Conservation (phyloP, 495 filamentous ascomycete species). For the Aspergillus incahuasiensis region DNA sequence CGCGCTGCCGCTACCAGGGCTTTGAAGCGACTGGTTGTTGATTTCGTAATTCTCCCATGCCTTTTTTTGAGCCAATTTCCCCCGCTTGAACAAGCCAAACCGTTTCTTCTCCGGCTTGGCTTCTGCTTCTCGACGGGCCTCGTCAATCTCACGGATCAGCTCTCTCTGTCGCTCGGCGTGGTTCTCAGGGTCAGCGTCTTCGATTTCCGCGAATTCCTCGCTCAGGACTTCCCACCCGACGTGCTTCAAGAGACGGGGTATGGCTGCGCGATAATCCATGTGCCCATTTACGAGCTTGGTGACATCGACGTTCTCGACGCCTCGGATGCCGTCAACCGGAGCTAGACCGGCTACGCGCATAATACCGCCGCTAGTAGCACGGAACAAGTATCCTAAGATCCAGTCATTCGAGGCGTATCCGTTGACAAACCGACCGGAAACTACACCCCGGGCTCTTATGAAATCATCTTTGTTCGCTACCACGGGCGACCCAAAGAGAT, state of each 20-base stretch:
- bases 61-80: slow-evolving; percentile 72
- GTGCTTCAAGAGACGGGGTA: slow-evolving; percentile 79
- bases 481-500: slow-evolving; percentile 86
- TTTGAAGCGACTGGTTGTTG: slow-evolving; percentile 23
- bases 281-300: slow-evolving; percentile 85
- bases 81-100: slow-evolving; percentile 76
- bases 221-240: slow-evolving; percentile 86
- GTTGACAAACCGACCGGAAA: slow-evolving; percentile 89
- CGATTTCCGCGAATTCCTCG: slow-evolving; percentile 95
- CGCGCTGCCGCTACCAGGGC: slow-evolving; percentile 26
- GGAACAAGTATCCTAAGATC: slow-evolving; percentile 97
- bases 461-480: slow-evolving; percentile 94
- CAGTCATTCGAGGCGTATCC: slow-evolving; percentile 94
- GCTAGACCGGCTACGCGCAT: slow-evolving; percentile 87
- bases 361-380: slow-evolving; percentile 88
- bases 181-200: slow-evolving; percentile 94
- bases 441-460: slow-evolving; percentile 69
- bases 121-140: slow-evolving; percentile 82
- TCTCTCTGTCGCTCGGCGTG: slow-evolving; percentile 84
- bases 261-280: slow-evolving; percentile 92
- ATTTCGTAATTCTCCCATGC: slow-evolving; percentile 94
- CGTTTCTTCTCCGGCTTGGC: slow-evolving; percentile 62
- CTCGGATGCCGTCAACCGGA: slow-evolving; percentile 67
- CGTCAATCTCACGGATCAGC: slow-evolving; percentile 93
- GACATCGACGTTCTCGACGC: slow-evolving; percentile 86